Base-by-base conservation (phyloP, 345 rosid genomes). In the Combretum micranthum region DNA sequence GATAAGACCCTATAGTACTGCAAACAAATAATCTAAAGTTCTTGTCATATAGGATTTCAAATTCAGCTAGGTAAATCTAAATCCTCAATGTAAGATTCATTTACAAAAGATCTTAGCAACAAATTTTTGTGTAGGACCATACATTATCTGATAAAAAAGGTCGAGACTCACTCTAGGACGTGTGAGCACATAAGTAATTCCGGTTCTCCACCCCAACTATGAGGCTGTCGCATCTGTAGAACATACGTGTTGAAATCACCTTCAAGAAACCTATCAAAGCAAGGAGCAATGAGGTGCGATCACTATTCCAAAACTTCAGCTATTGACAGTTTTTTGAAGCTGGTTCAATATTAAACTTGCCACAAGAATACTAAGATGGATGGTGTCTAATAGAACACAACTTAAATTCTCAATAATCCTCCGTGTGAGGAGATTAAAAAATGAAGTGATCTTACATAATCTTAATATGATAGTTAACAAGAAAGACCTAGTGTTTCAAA, bases 151-250 rank as follows among this genome's bases (percentile, higher is more conserved):
- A 13, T 15, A 44, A 17, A 32, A 49, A 17, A 23, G 26, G 37
- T 39, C 42, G 20, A 21, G 53, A 62, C 78, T 62, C 52, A 84
- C 91, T 61, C 47, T 15, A 80, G 76, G 47, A 82, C 83, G 59
- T 82, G 91, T 20, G 91, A 77, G 55, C 80, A 82, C 91, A 82
- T 84, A 6, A 84, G 87, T 47, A 84, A 74, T 72, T 84, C 91
- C 22, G 87, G 87, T 50, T 82, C 91, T 60, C 91, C 91, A 68
- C 87, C 91, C 91, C 91, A 82, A 44, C 64, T 69, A 55, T 84
- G 85, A 23, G 91, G 83, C 69, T 72, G 69, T 50, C 91, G 64
- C 77, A 82, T 81, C 69, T 72, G 82, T 14, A 37, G 59, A 13
- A 84, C 82, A 39, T 84, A 82, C 3, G 72, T 56, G 47, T 82